A percentile compares a stretch with the other conserved stretches of the same genome.
These are phyloP conservation scores for Pseudogymnoascus sp. DNA, from an alignment of 2,329 filamentous ascomycete species.

Conservation along the genomic window DNA sequence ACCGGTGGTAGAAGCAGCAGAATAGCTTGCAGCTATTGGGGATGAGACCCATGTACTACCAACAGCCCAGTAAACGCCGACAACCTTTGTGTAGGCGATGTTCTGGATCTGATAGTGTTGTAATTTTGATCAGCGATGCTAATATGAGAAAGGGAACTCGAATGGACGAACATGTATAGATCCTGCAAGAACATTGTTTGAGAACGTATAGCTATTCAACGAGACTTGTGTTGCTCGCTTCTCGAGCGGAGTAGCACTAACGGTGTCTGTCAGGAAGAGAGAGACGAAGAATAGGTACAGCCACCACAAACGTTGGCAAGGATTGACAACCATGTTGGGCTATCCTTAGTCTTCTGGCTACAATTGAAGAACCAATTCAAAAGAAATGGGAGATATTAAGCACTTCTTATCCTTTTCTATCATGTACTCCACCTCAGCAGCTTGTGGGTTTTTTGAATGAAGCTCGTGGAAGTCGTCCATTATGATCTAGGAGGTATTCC, in stretches of 20 bases:
- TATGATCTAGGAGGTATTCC: background rate
- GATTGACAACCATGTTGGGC: background rate
- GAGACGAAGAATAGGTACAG: background rate
- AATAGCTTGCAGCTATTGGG: constrained; percentile 21
- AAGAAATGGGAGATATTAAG: background rate
- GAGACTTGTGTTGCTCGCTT: constrained; percentile 23
- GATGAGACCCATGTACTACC: constrained; percentile 21
- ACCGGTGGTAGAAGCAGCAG: constrained; percentile 16
- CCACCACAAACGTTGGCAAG: background rate
- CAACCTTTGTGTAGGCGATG: constrained; percentile 23
- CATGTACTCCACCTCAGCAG: background rate
- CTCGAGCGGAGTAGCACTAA: constrained; percentile 11
- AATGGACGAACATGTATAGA: constrained; percentile 22
- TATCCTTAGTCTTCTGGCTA: background rate
- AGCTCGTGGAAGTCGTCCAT: background rate
- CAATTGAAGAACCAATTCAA: background rate
- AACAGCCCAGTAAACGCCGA: constrained; percentile 22
- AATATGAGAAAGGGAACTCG: background rate
- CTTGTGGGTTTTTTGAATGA: background rate
- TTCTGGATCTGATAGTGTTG: constrained; percentile 22
- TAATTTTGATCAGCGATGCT: background rate
- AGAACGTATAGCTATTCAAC: constrained; percentile 21
- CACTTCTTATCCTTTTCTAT: background rate
- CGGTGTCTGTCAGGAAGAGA: background rate
- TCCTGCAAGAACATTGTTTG: constrained; percentile 23